Conservation (phyloP, 305 asterid genomes). For the Salvia sclarea region DNA sequence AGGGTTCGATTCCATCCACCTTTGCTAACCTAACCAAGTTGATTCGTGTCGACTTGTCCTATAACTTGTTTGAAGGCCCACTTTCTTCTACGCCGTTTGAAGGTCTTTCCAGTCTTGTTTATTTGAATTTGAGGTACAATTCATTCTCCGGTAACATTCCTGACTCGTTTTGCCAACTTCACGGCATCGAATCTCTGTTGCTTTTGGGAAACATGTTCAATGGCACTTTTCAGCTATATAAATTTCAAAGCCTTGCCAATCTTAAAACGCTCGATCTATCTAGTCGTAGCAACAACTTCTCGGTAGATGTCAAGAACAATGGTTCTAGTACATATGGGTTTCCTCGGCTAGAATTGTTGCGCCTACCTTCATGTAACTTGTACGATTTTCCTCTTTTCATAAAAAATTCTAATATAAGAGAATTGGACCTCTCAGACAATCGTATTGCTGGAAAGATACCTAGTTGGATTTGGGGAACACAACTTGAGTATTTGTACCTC, state of each 20-base stretch:
- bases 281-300: constrained; percentile 39
- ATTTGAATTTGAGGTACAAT: constrained; percentile 26
- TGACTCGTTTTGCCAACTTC: constrained; percentile 23
- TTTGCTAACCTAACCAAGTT: constrained; percentile 35
- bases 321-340: neutral
- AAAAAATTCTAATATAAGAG: neutral
- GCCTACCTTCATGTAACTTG: constrained; percentile 27
- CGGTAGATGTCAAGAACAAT: constrained; percentile 17
- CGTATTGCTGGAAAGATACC: constrained; percentile 3
- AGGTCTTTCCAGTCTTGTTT: neutral
- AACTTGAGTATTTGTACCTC: neutral
- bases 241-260: constrained; percentile 14
- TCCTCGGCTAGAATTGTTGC: neutral
- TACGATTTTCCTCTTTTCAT: constrained; percentile 22
- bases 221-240: constrained; percentile 34
- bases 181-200: neutral
- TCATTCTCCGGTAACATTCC: neutral
- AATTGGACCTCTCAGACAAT: constrained; percentile 36
- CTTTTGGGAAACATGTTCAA: constrained; percentile 28
- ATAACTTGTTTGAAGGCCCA: constrained; percentile 39
- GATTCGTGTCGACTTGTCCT: constrained; percentile 38
- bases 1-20: constrained; percentile 31
- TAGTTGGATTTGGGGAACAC: constrained; percentile 23
- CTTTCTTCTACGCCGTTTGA: constrained; percentile 15
- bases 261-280: constrained; percentile 32